Evolutionary conservation across 164 flowering plant genomes (phyloP), one percentile per base, ranked within the genome.

Genomic region (Sedum album): DNA sequence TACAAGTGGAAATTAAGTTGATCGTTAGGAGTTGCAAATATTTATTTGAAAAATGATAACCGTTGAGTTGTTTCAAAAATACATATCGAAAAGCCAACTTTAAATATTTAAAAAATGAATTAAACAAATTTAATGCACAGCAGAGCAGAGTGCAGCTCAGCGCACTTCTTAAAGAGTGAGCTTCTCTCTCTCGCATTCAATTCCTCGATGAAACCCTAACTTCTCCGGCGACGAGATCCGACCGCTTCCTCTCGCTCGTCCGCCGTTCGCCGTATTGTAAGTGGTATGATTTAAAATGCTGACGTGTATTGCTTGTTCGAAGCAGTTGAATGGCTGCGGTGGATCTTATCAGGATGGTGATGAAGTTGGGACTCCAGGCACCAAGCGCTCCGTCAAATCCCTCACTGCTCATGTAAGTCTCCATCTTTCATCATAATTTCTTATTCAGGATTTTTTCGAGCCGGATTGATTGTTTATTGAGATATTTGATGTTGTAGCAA

Each of bases 301-400:
- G 42, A 65, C 67, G 42, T 65, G 67, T 65, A 65, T 65, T 10
- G 42, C 67, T 4, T 65, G 67, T 31, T 65, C 67, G 30, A 65
- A 65, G 48, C 67, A 65, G 28, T 13, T 65, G 31, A 65, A 65
- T 33, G 42, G 7, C 20, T 25, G 23, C 20, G 26, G 66, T 33
- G 46, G 67, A 65, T 65, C 67, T 65, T 41, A 21, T 30, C 23
- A 35, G 46, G 30, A 36, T 26, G 67, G n/a, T 36, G 48, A 65
- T 4, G 67, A 36, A 21, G 67, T 36, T 33, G 46, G 46, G 26
- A 65, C 66, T 31, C 66, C 66, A n/a, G 36, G 25, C 26, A 36
- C 46, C 39, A 64, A 65, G 46, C 46, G 38, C 15, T 21, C 48
- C 46, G 6, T 65, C 46, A 65, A 65, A 65, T 36, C 67, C 17